These are phyloP conservation scores for Hortiboletus flavorubellus DNA, from an alignment of 768 basidiomycete genomes.

Conservation along the genomic window DNA sequence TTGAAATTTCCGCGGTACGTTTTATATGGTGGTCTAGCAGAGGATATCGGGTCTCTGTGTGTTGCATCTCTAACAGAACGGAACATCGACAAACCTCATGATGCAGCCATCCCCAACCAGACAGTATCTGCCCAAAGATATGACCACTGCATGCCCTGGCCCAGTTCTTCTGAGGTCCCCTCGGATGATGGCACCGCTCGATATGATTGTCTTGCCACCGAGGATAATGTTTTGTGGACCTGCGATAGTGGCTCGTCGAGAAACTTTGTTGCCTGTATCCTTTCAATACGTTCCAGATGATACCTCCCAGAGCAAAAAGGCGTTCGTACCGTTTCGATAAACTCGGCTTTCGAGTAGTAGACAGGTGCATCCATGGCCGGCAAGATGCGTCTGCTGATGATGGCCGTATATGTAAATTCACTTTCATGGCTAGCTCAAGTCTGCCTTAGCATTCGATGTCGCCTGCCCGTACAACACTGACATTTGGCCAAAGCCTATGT, in stretches of 20 bases:
- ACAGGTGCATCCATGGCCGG: constrained; percentile 64
- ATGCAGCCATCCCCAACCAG: constrained; percentile 86
- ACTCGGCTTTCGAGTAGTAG: constrained; percentile 78
- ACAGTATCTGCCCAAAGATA: constrained; percentile 92
- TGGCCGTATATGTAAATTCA: not conserved
- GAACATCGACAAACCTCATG: constrained; percentile 59
- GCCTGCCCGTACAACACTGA: constrained; percentile 1
- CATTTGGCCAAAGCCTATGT: constrained; percentile 13
- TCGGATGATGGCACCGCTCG: constrained; percentile 84
- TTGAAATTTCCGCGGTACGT: constrained; percentile 91
- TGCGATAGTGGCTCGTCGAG: constrained; percentile 83
- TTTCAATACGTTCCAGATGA: constrained; percentile 30
- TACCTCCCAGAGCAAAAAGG: not conserved
- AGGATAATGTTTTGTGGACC: constrained; percentile 97
- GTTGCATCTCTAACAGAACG: not conserved
- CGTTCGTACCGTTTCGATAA: constrained; percentile 78
- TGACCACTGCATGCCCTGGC: constrained; percentile 89
- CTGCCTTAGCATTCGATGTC: constrained; percentile 1
- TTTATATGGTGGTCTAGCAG: constrained; percentile 74
- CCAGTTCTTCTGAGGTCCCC: constrained; percentile 90
- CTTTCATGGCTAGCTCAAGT: not conserved
- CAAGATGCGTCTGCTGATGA: constrained; percentile 14
- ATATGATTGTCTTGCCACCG: constrained; percentile 95
- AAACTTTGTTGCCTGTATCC: constrained; percentile 97
- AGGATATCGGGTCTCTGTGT: not conserved